These are phyloP conservation scores for Monascus purpureus DNA, from an alignment of 495 filamentous ascomycete genomes.

Conservation along the genomic window DNA sequence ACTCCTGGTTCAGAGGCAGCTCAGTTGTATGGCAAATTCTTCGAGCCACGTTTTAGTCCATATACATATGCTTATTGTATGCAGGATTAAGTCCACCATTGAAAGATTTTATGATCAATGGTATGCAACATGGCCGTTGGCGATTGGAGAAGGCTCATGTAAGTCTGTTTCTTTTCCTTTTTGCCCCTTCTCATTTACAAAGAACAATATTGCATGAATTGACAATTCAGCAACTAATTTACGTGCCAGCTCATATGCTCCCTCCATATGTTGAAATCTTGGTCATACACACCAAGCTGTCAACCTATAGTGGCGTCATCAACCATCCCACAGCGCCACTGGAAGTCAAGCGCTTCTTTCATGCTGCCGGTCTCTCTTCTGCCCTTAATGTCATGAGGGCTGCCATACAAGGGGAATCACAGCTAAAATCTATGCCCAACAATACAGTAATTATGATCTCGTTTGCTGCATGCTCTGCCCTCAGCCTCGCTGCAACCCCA, in stretches of 20 bases:
- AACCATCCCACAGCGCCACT: slow-evolving; percentile 59
- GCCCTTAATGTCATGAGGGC: slow-evolving; percentile 60
- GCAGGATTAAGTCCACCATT: slow-evolving; percentile 44
- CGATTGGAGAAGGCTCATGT: slow-evolving; percentile 43
- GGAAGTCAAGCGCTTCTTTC: slow-evolving; percentile 58
- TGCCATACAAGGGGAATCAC: slow-evolving; percentile 54
- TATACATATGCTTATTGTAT: slow-evolving; percentile 2
- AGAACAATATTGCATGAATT: neutral
- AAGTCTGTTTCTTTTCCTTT: slow-evolving; percentile 6
- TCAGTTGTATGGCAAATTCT: slow-evolving; percentile 36
- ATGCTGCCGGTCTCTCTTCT: slow-evolving; percentile 51
- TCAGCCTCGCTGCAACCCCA: slow-evolving; percentile 46
- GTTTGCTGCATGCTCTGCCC: slow-evolving; percentile 56
- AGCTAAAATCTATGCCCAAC: slow-evolving; percentile 62
- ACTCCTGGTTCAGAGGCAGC: slow-evolving; percentile 40
- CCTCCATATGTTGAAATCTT: slow-evolving; percentile 65
- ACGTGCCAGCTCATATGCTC: slow-evolving; percentile 35
- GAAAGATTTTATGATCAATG: slow-evolving; percentile 48
- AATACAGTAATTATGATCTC: slow-evolving; percentile 68
- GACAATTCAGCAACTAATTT: neutral
- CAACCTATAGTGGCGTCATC: slow-evolving; percentile 60
- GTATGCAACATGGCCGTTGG: slow-evolving; percentile 45
- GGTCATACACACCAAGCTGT: slow-evolving; percentile 55
- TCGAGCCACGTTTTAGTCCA: neutral
- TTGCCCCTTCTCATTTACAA: neutral